Base-by-base conservation (phyloP, 2,329 filamentous ascomycete genomes). In the Hortaea werneckii region DNA sequence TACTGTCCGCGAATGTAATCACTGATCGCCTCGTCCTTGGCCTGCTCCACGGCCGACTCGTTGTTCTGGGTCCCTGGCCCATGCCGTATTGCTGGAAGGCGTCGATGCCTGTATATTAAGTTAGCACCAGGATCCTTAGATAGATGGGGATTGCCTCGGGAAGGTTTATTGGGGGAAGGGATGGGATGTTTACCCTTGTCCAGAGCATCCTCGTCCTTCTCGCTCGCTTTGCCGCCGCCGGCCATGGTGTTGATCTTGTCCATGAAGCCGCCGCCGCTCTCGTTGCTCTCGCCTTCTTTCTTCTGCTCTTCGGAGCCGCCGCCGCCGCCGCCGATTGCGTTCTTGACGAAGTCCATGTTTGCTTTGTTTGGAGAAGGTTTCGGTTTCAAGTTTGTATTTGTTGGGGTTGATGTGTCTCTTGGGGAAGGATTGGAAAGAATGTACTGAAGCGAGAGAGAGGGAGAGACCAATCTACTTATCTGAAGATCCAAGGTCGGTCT, bases 41-140 rank as follows among this genome's bases (percentile, higher is more conserved):
- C 83, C 68, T 94, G 86, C 68, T 94, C 87, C 13, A 80, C 61
- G 5, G 86, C 86, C 42, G 63, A 68, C 64, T 72, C 83, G 62
- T 87, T 85, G 67, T 76, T 71, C 69, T 92, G 86, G 76, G 60
- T 12, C 86, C 86, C 54, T 79, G 70, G 34, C 80, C 79, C 11
- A 92, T 61, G 62, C 88, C 68, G 52, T 85, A 79, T 66, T 92
- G 79, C 67, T 94, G 87, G 26, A 88, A 76, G 52, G 76, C 79
- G 65, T 92, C 86, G 71, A 90, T 72, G 43, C 78, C 86, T 90
- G 37, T 26, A 35, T 9, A 35, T 9, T 52, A 37, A 9, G 10
- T 39, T 10, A 11, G 53, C 12, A 20, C 20, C 20, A 20, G 20
- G 20, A 20, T 20, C 20, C 20, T 20, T 20, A 20, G 20, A 20